These are phyloP conservation scores for Sutorius australiensis DNA, from an alignment of 768 basidiomycete genomes.

Conservation along the genomic window DNA sequence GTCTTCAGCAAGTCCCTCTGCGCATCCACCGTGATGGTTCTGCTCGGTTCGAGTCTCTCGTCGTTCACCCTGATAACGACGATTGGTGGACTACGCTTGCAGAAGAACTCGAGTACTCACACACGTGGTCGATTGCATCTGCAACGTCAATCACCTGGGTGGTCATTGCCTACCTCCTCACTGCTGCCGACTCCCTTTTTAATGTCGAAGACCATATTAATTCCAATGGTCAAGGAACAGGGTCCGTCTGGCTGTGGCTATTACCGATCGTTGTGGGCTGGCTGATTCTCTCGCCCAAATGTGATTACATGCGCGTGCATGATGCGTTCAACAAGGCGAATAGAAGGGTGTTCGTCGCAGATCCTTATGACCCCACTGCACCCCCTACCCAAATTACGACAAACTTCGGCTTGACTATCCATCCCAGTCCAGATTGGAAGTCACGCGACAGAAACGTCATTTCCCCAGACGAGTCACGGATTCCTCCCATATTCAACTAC, in stretches of 20 bases:
- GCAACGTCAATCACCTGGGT: no score
- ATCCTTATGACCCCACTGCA: not conserved
- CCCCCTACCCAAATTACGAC: not conserved
- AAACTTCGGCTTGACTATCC: not conserved
- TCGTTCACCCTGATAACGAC: no score
- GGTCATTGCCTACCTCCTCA: no score
- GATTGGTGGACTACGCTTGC: no score
- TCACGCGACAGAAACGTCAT: not conserved
- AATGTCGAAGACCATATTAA: slow-evolving; percentile 21
- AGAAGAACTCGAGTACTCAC: no score
- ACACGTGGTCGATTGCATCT: no score
- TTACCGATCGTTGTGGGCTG: slow-evolving; percentile 39
- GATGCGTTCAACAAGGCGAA: slow-evolving; percentile 16
- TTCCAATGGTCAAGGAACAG: slow-evolving; percentile 38
- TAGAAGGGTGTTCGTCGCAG: not conserved
- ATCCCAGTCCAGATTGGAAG: slow-evolving; percentile 3
- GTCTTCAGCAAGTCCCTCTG: slow-evolving; percentile 42
- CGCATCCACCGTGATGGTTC: slow-evolving; percentile 26
- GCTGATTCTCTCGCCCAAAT: slow-evolving; percentile 39
- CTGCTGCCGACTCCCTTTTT: not conserved
- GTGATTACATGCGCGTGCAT: slow-evolving; percentile 31
- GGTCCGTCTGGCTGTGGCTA: slow-evolving; percentile 42
- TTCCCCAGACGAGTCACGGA: slow-evolving; percentile 22
- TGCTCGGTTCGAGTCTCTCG: slow-evolving; percentile 20
- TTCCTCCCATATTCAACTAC: slow-evolving; percentile 24